Evolutionary conservation across 768 basidiomycete species (phyloP), one percentile per base, ranked within the genome.

Genomic region (Mycena rebaudengoi): DNA sequence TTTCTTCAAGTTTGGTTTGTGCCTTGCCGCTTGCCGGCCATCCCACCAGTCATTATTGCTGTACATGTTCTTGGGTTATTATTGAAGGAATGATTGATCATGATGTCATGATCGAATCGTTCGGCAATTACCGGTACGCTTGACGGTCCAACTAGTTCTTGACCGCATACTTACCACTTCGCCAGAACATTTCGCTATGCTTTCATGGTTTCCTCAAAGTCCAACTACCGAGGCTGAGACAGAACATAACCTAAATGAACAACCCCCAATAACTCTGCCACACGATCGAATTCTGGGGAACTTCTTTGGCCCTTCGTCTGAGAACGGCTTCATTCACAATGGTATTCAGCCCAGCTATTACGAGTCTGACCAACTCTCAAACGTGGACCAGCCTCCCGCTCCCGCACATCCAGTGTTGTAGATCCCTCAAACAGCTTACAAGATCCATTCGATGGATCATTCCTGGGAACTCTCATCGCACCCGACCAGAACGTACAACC

Each of bases 361-460:
- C 60, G 2, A 13, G 55, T 6, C 64, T 13, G 29, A 44, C 58
- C 14, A 8, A 29, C 14, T 51, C 60, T 62, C 33, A 62, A 8
- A 16, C 26, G 21, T 21, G 39, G 28, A 48, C 18, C 51, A 66
- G 65, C 40, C 11, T 23, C 55, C 25, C 13, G 39, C 20, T 25
- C 14, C 16, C 43, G 39, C 20, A 20, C 52, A 29, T 26, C 53
- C 4, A n/a, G n/a, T n/a, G 28, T 4, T 20, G n/a, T 43, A 20
- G 59, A 60, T 48, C 25, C 44, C 20, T 4, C 45, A 12, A 60
- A 30, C 29, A 39, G 13, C 61, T 60, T 82, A 62, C 73, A 73
- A 45, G 86, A 88, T 48, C 85, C 86, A 21, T 86, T 82, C 64
- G 79, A 84, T 28, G 86, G 86, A 39, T 71, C 74, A 5, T 62